Percentiles rank a stretch among this genome's conserved stretches.
Evolutionary conservation across 805 yeast genomes (phyloP).

Genomic region (Wickerhamiella nectarea): DNA sequence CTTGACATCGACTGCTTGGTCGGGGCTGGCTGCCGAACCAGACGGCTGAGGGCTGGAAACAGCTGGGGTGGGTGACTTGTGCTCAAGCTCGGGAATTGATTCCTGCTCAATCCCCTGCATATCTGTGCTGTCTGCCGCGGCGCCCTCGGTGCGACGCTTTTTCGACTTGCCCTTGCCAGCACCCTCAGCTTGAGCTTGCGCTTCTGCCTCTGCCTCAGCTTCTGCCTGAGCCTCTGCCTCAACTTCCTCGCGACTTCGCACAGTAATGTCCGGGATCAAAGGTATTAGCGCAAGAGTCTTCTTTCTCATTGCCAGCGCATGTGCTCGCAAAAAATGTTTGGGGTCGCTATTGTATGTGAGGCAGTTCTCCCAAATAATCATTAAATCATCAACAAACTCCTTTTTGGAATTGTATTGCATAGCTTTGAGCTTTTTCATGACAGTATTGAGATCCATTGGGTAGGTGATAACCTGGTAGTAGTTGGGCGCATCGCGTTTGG

Average conservation of each 20-base stretch:
- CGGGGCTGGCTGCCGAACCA: too few relatives aligned
- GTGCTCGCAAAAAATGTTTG: constrained; percentile 74
- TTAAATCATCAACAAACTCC: constrained; percentile 87
- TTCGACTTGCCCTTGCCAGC: constrained; percentile 13
- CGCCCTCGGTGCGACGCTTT: constrained; percentile 11
- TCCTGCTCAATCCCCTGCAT: neutral
- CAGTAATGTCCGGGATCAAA: constrained; percentile 74
- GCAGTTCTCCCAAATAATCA: constrained; percentile 93
- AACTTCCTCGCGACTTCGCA: constrained; percentile 38
- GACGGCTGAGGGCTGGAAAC: too few relatives aligned
- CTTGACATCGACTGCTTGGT: neutral
- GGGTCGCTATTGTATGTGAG: constrained; percentile 90
- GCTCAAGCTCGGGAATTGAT: neutral
- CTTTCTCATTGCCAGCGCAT: constrained; percentile 93
- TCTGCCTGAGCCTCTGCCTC: constrained; percentile 29
- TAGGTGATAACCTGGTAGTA: constrained; percentile 77
- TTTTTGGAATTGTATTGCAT: constrained; percentile 72
- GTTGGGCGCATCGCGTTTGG: constrained; percentile 95
- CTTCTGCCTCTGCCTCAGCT: constrained; percentile 19
- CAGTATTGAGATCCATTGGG: constrained; percentile 96
- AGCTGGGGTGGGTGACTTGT: neutral
- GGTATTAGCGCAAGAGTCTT: constrained; percentile 65
- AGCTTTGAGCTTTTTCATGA: constrained; percentile 72
- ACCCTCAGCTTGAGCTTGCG: constrained; percentile 8
- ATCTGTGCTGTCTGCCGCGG: neutral